Evolutionary conservation across 306 rosid species (phyloP), one percentile per base, ranked within the genome.

Genomic region (Glycine latifolia): DNA sequence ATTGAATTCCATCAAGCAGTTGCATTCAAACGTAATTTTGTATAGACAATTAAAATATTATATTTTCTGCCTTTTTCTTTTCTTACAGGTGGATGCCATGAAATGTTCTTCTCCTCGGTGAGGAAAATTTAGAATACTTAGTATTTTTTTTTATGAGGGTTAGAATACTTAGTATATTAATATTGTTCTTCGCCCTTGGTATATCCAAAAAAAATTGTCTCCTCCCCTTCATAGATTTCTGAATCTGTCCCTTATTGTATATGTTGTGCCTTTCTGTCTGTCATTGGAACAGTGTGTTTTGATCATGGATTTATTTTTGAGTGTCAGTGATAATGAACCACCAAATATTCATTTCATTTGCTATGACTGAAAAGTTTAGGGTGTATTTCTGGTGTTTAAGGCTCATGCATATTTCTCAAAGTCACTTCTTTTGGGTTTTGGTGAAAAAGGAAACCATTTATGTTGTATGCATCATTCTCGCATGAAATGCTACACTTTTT

Each of bases 351-450:
- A 26, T 53, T 74, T 63, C 60, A 44, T 55, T 81, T 81, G 67
- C 70, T 54, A 39, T 82, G 67, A 7, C 10, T 50, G n/a, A 20
- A 39, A 48, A 5, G 10, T 75, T 47, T 43, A 4, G 77, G 41
- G 31, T 61, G 59, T 52, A 20, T 60, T 60, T 75, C 8, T 68
- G 61, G 79, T 63, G 69, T 82, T 56, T 16, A 58, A 67, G 67
- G 67, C 15, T 17, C 63, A 58, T 46, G 47, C 47, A 43, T 43
- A 39, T 49, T 39, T 76, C 37, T 5, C 8, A 39, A 60, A 46
- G 5, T 70, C 15, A 44, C 61, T 41, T 59, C 3, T 59, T 43
- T 16, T 50, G 16, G 53, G 31, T 68, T 76, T 67, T 10, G 8
- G 75, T 3, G 55, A 53, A 53, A 53, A 2, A 55, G 50, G 49